A percentile compares a stretch with the other conserved stretches of the same genome.
phyloP scores from a whole-genome alignment of 345 rosid genomes.

The Durio zibethinus region DNA sequence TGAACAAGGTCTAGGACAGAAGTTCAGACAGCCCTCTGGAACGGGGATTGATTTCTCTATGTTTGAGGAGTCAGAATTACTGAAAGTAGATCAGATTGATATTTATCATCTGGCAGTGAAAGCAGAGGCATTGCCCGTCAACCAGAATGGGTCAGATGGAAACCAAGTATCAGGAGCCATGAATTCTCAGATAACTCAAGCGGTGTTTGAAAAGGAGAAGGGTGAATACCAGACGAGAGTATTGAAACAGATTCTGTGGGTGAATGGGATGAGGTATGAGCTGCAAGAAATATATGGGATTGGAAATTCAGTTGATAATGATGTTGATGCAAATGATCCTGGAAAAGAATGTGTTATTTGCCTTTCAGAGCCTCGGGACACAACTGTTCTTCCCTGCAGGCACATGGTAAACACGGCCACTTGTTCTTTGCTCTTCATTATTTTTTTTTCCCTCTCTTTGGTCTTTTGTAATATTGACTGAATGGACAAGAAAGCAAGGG shows the following conservation, averaged over 20 bases:
- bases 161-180: slow-evolving; percentile 32
- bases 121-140: slow-evolving; percentile 54
- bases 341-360: slow-evolving; percentile 97
- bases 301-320: slow-evolving; percentile 71
- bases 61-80: slow-evolving; percentile 58
- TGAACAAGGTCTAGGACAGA: slow-evolving; percentile 78
- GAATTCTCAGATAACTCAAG: slow-evolving; percentile 77
- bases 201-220: slow-evolving; percentile 70
- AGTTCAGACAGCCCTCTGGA: slow-evolving; percentile 71
- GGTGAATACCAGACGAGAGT: slow-evolving; percentile 60
- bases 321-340: slow-evolving; percentile 63
- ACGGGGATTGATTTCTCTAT: slow-evolving; percentile 67
- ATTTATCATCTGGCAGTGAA: slow-evolving; percentile 75
- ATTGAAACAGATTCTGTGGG: slow-evolving; percentile 85
- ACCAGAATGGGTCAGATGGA: slow-evolving; percentile 45
- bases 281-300: slow-evolving; percentile 95
- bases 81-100: slow-evolving; percentile 39
- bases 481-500: not conserved
- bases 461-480: not conserved
- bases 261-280: slow-evolving; percentile 67
- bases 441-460: not conserved
- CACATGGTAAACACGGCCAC: slow-evolving; percentile 65
- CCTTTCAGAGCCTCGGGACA: slow-evolving; percentile 86
- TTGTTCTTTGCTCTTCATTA: not conserved
- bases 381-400: slow-evolving; percentile 93